Base-by-base conservation (phyloP, 192 early-diverging fungal species). In the Backusella sp. region DNA sequence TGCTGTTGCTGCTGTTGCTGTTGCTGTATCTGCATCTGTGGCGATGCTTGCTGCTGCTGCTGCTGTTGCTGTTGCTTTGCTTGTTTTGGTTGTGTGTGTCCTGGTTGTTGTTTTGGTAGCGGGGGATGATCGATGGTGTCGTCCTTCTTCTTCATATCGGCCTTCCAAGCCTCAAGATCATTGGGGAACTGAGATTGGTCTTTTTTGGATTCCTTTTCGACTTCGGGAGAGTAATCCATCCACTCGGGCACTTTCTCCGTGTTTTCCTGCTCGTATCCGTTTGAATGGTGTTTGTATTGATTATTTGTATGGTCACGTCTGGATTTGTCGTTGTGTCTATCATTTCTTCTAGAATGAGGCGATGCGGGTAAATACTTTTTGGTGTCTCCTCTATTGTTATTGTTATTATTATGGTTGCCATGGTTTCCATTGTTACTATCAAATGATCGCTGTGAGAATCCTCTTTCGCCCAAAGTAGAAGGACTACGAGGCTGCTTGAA, bases 181-280 rank as follows among this genome's bases (percentile, higher is more conserved):
- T 88, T 84, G 0, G 84, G 80, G 75, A 85, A 87, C 26, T 68
- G 77, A 32, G 78, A 70, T 8, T 80, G 79, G 4, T 78, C 49
- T 11, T 69, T 37, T 30, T 77, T 78, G 37, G 70, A 41, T 53
- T 80, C 77, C 37, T 74, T 70, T 70, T 85, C 80, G 19, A 77
- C 66, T 41, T 89, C 85, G 41, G 88, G 88, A 19, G 84, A 87
- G 59, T 90, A 88, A 75, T 86, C 86, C 88, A 90, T 84, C 88
- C 88, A 90, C 71, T 90, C 87, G 42, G 88, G 88, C 2, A 85
- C 65, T 69, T 41, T 52, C 62, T 72, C 75, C 19, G 28, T 26
- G 53, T 66, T 46, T 14, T 68, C 36, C 17, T 74, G 66, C 26
- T 68, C 52, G 30, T 70, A 66, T 19, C 35, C 15, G 39, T 67